These are phyloP conservation scores for Quercus bicolor DNA, from an alignment of 306 rosid genomes.

Conservation along the genomic window DNA sequence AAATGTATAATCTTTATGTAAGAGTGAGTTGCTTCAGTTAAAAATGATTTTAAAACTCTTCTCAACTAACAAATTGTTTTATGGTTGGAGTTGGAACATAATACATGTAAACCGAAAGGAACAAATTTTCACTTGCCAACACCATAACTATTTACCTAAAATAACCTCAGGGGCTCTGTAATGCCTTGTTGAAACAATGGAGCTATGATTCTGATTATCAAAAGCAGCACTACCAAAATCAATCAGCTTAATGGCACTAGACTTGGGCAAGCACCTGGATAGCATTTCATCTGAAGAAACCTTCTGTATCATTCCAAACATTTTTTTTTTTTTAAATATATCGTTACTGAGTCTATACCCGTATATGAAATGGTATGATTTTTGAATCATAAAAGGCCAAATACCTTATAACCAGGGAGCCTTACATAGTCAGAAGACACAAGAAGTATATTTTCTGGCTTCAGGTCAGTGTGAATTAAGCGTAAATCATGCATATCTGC, in stretches of 20 bases:
- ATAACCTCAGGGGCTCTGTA: constrained; percentile 98
- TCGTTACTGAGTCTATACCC: constrained; percentile 32
- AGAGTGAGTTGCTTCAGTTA: background rate
- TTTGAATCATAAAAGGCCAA: constrained; percentile 31
- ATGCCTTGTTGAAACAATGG: constrained; percentile 96
- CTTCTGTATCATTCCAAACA: constrained; percentile 82
- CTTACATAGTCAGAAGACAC: constrained; percentile 84
- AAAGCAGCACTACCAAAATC: constrained; percentile 96
- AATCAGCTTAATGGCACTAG: constrained; percentile 99
- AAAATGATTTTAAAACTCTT: background rate
- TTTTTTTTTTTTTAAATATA: constrained; percentile 26
- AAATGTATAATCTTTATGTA: no score
- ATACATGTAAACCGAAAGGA: constrained; percentile 21
- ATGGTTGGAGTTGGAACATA: constrained; percentile 15
- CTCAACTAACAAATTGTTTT: constrained; percentile 7
- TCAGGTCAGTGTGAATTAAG: constrained; percentile 92
- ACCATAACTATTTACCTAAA: constrained; percentile 69
- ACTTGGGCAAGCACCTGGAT: constrained; percentile 96
- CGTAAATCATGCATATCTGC: constrained; percentile 90
- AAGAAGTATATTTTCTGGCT: constrained; percentile 99
- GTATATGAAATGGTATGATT: constrained; percentile 23
- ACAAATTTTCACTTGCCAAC: constrained; percentile 39
- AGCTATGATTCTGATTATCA: constrained; percentile 88
- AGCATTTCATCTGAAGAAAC: constrained; percentile 69
- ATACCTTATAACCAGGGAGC: constrained; percentile 89